These are phyloP conservation scores for Hymenoscyphus albidus DNA, from an alignment of 2,329 filamentous ascomycete genomes.

Conservation along the genomic window DNA sequence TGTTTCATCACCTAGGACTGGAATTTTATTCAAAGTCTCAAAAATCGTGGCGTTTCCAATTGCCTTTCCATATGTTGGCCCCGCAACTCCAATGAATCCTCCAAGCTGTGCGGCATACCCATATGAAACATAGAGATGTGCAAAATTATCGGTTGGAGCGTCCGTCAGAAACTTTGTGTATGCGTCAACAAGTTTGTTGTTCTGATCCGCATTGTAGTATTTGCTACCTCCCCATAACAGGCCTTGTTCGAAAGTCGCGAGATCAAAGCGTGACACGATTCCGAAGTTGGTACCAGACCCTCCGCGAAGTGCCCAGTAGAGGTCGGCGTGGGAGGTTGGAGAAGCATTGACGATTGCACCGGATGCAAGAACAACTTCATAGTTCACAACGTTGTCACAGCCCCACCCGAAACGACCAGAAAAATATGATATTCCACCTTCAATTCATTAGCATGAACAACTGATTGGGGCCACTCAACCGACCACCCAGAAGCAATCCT, in stretches of 20 bases:
- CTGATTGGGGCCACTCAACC: slow-evolving; percentile 10
- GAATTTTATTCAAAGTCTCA: slow-evolving; percentile 20
- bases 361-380: slow-evolving; percentile 50
- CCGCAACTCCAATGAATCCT: slow-evolving; percentile 13
- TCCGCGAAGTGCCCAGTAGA: slow-evolving; percentile 30
- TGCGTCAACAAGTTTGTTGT: slow-evolving; percentile 14
- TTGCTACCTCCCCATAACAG: slow-evolving; percentile 23
- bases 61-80: slow-evolving; percentile 22
- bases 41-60: slow-evolving; percentile 23
- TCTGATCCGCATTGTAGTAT: slow-evolving; percentile 12
- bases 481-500: slow-evolving; percentile 23
- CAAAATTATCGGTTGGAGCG: slow-evolving; percentile 21
- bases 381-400: slow-evolving; percentile 46
- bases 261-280: slow-evolving; percentile 40
- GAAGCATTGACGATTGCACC: slow-evolving; percentile 45
- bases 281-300: slow-evolving; percentile 36
- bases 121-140: slow-evolving; percentile 21
- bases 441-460: slow-evolving; percentile 29
- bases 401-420: slow-evolving; percentile 42
- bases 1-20: slow-evolving; percentile 16
- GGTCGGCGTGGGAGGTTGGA: neutral
- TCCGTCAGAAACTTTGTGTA: slow-evolving; percentile 19
- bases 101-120: slow-evolving; percentile 15
- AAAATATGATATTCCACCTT: slow-evolving; percentile 28
- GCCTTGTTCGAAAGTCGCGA: slow-evolving; percentile 37